phyloP scores from a whole-genome alignment of 2,329 filamentous ascomycete genomes.

The Venturia asperata region DNA sequence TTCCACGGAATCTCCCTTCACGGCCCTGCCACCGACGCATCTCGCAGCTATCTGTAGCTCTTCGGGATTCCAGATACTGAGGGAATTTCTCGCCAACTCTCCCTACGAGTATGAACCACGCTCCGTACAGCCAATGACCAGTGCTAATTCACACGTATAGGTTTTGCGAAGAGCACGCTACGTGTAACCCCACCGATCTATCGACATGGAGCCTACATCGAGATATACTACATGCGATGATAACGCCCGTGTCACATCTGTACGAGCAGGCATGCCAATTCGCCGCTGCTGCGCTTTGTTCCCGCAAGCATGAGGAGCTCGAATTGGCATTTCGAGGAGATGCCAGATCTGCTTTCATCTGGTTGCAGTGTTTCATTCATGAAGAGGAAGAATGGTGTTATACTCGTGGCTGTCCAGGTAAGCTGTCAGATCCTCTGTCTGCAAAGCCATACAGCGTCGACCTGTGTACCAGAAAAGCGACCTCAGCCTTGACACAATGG shows the following conservation, averaged over 20 bases:
- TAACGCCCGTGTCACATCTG: slow-evolving; percentile 52
- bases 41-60: slow-evolving; percentile 25
- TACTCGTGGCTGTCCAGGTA: slow-evolving; percentile 47
- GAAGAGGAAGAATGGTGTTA: slow-evolving; percentile 53
- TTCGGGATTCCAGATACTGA: slow-evolving; percentile 39
- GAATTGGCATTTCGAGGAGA: slow-evolving; percentile 52
- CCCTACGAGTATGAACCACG: slow-evolving; percentile 32
- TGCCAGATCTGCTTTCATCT: slow-evolving; percentile 51
- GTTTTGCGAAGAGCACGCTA: slow-evolving; percentile 38
- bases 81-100: slow-evolving; percentile 36
- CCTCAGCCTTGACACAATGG: too few species aligned
- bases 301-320: slow-evolving; percentile 43
- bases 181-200: slow-evolving; percentile 29
- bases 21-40: background rate
- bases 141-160: slow-evolving; percentile 25
- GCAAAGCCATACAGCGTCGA: background rate
- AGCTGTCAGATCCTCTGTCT: background rate
- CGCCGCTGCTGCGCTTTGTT: slow-evolving; percentile 44
- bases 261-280: slow-evolving; percentile 48
- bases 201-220: slow-evolving; percentile 47
- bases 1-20: slow-evolving; percentile 10
- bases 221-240: slow-evolving; percentile 52
- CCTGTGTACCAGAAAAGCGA: too few species aligned
- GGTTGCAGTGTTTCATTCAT: slow-evolving; percentile 51
- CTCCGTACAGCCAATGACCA: background rate